Evolutionary conservation across 192 early-diverging fungal species (phyloP).

Genomic region (Coemansia umbellata): DNA sequence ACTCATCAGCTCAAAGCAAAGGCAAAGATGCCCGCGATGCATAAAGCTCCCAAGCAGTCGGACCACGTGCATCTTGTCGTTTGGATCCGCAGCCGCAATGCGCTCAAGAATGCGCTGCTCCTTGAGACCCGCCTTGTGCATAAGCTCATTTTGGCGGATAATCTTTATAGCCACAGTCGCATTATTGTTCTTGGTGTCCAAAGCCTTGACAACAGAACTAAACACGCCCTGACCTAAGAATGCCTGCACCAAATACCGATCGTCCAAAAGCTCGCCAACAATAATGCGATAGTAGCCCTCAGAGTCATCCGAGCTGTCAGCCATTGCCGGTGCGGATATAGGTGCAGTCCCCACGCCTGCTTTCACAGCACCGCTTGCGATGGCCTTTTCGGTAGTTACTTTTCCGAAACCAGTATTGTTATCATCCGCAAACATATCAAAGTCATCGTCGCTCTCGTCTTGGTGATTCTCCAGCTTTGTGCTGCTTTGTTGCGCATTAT

Average conservation of each 20-base stretch:
- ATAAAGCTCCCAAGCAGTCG: constrained; percentile 82
- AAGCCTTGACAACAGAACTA: constrained; percentile 86
- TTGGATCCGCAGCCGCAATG: constrained; percentile 77
- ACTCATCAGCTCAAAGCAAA: constrained; percentile 91
- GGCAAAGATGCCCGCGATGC: constrained; percentile 84
- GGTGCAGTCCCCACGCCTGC: constrained; percentile 3
- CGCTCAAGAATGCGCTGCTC: constrained; percentile 89
- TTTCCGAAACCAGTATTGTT: constrained; percentile 43
- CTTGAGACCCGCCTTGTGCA: constrained; percentile 85
- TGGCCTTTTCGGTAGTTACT: background rate
- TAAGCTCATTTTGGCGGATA: constrained; percentile 91
- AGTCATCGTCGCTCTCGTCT: constrained; percentile 22
- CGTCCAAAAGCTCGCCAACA: constrained; percentile 80
- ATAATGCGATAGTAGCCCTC: constrained; percentile 97
- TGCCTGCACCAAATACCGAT: constrained; percentile 80
- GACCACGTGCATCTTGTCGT: constrained; percentile 85
- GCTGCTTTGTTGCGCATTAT: constrained; percentile 6
- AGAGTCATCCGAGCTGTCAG: constrained; percentile 93
- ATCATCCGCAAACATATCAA: constrained; percentile 66
- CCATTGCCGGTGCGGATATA: constrained; percentile 23
- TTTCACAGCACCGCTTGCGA: constrained; percentile 12
- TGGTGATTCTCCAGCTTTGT: constrained; percentile 23
- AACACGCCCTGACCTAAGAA: constrained; percentile 94
- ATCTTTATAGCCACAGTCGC: constrained; percentile 93
- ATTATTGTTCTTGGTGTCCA: constrained; percentile 65